phyloP scores from a whole-genome alignment of 192 early-diverging fungal genomes.

The Backusella australiensis region DNA sequence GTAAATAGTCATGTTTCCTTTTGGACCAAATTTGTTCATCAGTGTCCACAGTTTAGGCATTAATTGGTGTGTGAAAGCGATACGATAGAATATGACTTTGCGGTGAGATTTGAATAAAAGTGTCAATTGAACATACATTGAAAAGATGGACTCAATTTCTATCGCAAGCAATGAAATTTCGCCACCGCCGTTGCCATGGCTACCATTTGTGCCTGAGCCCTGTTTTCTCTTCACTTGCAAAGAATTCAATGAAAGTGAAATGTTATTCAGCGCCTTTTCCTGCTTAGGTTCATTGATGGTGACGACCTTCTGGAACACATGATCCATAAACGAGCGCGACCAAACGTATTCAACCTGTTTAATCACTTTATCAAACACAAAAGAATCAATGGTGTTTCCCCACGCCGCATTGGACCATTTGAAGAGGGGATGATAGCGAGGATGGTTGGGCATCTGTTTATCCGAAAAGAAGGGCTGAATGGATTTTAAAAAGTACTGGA shows the following conservation, averaged over 20 bases:
- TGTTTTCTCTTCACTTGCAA: slow-evolving; percentile 2
- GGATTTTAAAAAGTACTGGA: background rate
- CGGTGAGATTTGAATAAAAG: slow-evolving; percentile 40
- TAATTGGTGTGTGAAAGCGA: slow-evolving; percentile 50
- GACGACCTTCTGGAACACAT: slow-evolving; percentile 5
- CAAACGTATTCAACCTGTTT: slow-evolving; percentile 30
- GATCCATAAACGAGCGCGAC: slow-evolving; percentile 31
- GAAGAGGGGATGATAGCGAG: slow-evolving; percentile 32
- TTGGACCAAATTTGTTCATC: slow-evolving; percentile 56
- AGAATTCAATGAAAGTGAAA: background rate
- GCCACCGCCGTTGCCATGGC: background rate
- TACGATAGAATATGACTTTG: slow-evolving; percentile 46
- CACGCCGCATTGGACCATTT: slow-evolving; percentile 26
- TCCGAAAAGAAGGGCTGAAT: slow-evolving; percentile 13
- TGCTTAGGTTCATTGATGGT: background rate
- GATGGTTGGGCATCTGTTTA: slow-evolving; percentile 1
- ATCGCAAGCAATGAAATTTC: slow-evolving; percentile 35
- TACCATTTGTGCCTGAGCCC: background rate
- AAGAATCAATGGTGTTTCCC: background rate
- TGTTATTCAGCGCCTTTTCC: background rate
- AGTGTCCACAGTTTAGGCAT: slow-evolving; percentile 58
- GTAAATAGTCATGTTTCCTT: slow-evolving; percentile 54
- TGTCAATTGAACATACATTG: slow-evolving; percentile 38
- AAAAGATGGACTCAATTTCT: slow-evolving; percentile 43
- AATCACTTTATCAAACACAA: slow-evolving; percentile 22